phyloP scores from a whole-genome alignment of 2,329 filamentous ascomycete species.

The Raffaelea ambrosiae region DNA sequence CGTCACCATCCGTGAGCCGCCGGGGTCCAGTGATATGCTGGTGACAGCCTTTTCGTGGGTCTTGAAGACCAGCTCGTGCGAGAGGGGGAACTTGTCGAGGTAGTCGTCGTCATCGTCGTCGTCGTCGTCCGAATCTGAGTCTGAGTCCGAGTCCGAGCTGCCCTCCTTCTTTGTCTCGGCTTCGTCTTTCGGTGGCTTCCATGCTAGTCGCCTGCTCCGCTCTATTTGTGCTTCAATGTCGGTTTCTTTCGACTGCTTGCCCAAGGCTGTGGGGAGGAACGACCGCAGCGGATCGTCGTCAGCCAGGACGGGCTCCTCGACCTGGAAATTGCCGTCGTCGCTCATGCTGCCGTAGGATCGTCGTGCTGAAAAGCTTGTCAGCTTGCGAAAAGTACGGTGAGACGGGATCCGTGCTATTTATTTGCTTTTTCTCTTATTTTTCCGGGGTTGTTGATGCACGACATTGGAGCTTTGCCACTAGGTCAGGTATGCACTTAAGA shows the following conservation, averaged over 20 bases:
- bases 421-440: too few relatives aligned
- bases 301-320: slow-evolving; percentile 46
- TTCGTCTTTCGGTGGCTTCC: slow-evolving; percentile 24
- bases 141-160: slow-evolving; percentile 27
- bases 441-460: neutral
- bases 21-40: slow-evolving; percentile 72
- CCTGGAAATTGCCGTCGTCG: slow-evolving; percentile 50
- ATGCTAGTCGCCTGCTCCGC: slow-evolving; percentile 56
- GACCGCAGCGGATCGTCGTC: slow-evolving; percentile 63
- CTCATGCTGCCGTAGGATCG: slow-evolving; percentile 34
- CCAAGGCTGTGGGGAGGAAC: slow-evolving; percentile 77
- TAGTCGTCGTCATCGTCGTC: slow-evolving; percentile 58
- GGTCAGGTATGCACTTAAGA: too few relatives aligned
- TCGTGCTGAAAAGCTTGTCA: too few relatives aligned
- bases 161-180: slow-evolving; percentile 17
- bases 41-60: slow-evolving; percentile 87
- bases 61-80: slow-evolving; percentile 86
- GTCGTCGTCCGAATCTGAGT: slow-evolving; percentile 22
- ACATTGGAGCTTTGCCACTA: too few relatives aligned
- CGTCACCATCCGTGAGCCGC: slow-evolving; percentile 78
- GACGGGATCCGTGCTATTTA: too few relatives aligned
- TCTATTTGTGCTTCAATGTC: slow-evolving; percentile 77
- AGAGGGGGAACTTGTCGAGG: slow-evolving; percentile 82
- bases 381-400: too few relatives aligned
- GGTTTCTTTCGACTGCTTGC: slow-evolving; percentile 66